These are phyloP conservation scores for Mucor racemosus DNA, from an alignment of 371 early-diverging fungal species.

Conservation along the genomic window DNA sequence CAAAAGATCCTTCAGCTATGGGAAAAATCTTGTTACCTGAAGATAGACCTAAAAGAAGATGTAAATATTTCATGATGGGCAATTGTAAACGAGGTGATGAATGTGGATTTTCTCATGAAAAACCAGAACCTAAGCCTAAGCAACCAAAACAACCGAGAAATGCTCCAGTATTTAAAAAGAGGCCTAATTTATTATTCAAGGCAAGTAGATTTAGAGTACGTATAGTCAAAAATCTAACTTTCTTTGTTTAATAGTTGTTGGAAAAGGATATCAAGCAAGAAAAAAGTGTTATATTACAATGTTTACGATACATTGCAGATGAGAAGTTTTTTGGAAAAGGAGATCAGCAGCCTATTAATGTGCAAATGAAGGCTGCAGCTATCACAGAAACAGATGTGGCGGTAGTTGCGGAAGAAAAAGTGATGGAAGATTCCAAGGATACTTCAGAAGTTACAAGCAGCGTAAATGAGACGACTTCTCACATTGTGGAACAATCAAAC, in stretches of 20 bases:
- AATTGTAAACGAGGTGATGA: slow-evolving; percentile 50
- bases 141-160: slow-evolving; percentile 16
- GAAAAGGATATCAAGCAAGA: slow-evolving; percentile 62
- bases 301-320: slow-evolving; percentile 47
- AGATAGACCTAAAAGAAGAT: slow-evolving; percentile 33
- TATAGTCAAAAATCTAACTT: background rate
- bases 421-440: background rate
- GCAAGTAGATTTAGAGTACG: slow-evolving; percentile 22
- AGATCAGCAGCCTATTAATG: background rate
- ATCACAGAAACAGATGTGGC: background rate
- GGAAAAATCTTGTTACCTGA: slow-evolving; percentile 48
- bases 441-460: no score
- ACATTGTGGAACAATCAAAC: background rate
- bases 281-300: slow-evolving; percentile 56
- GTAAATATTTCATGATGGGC: slow-evolving; percentile 54
- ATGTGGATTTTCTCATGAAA: slow-evolving; percentile 57
- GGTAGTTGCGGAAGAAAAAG: background rate
- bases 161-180: slow-evolving; percentile 26
- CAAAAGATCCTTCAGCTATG: slow-evolving; percentile 57
- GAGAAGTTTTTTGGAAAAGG: slow-evolving; percentile 38
- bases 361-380: background rate
- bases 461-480: background rate
- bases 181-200: slow-evolving; percentile 53
- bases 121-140: slow-evolving; percentile 27
- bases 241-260: slow-evolving; percentile 33